Evolutionary conservation across 2,329 filamentous ascomycete genomes (phyloP).

Genomic region (Capronia americana): DNA sequence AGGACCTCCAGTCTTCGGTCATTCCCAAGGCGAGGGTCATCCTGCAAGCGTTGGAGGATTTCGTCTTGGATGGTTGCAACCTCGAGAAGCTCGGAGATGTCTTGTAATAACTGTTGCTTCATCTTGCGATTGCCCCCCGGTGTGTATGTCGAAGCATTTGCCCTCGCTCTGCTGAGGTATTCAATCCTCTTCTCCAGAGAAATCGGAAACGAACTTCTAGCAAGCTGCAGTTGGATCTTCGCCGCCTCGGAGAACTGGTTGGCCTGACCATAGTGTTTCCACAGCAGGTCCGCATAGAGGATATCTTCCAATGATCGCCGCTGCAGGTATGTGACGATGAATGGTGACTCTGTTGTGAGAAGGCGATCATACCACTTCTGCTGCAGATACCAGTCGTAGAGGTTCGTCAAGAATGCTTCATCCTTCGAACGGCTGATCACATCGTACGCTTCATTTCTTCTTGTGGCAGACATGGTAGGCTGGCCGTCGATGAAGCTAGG

Average conservation of each 20-base stretch:
- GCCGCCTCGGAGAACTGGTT: slow-evolving; percentile 86
- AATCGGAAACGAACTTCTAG: slow-evolving; percentile 79
- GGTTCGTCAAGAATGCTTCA: slow-evolving; percentile 90
- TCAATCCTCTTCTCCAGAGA: slow-evolving; percentile 85
- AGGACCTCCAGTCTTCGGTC: slow-evolving; percentile 70
- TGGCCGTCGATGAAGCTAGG: slow-evolving; percentile 80
- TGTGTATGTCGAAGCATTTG: slow-evolving; percentile 85
- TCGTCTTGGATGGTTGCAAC: slow-evolving; percentile 96
- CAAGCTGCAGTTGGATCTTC: slow-evolving; percentile 81
- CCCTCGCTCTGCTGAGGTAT: slow-evolving; percentile 87
- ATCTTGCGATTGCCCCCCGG: slow-evolving; percentile 77
- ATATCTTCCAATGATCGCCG: slow-evolving; percentile 75
- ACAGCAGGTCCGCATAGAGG: slow-evolving; percentile 85
- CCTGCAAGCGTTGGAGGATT: slow-evolving; percentile 75
- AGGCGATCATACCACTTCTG: slow-evolving; percentile 86
- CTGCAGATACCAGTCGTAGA: slow-evolving; percentile 97
- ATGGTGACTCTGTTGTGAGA: slow-evolving; percentile 80
- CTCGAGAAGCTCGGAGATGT: slow-evolving; percentile 85
- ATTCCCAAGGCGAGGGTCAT: slow-evolving; percentile 71
- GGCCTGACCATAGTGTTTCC: slow-evolving; percentile 87
- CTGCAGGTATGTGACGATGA: slow-evolving; percentile 84
- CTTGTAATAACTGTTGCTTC: slow-evolving; percentile 83
- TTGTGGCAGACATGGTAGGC: slow-evolving; percentile 74
- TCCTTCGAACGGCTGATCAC: slow-evolving; percentile 88
- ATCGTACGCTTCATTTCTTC: slow-evolving; percentile 84